Conservation (phyloP, 2,329 filamentous ascomycete species). For the Apiospora saccharicola region DNA sequence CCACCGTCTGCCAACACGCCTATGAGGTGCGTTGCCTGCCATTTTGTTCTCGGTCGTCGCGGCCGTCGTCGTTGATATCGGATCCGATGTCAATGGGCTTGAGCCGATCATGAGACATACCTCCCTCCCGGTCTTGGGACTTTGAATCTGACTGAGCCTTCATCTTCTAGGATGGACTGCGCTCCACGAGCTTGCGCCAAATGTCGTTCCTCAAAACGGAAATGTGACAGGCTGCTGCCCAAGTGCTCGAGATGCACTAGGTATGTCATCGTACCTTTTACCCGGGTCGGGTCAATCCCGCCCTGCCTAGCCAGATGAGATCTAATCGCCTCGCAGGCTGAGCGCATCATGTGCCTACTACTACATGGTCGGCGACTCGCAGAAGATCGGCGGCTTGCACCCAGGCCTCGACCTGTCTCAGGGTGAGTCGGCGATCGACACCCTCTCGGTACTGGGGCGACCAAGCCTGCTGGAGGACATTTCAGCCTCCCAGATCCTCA, state of each 20-base stretch:
- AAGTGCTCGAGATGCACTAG: conserved; percentile 22
- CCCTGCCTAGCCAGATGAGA: background rate
- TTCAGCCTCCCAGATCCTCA: conserved; percentile 13
- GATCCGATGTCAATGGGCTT: background rate
- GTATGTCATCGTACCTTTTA: background rate
- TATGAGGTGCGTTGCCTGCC: conserved; percentile 1
- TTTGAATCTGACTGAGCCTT: background rate
- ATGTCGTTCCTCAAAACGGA: conserved; percentile 22
- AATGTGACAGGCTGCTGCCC: conserved; percentile 21
- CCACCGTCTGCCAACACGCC: conserved; percentile 3
- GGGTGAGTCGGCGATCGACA: background rate
- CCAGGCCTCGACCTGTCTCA: background rate
- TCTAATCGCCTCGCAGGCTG: background rate
- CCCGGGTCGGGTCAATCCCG: background rate
- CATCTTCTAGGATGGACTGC: conserved; percentile 14
- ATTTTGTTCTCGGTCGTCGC: conserved; percentile 1
- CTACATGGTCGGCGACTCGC: conserved; percentile 24
- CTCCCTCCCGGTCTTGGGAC: background rate
- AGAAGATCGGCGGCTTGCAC: conserved; percentile 20
- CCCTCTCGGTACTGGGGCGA: background rate
- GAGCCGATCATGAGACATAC: background rate
- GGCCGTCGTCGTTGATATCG: background rate
- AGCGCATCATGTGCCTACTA: conserved; percentile 22
- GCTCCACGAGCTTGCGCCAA: conserved; percentile 23
- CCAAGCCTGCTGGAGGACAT: background rate